Evolutionary conservation across 2,329 filamentous ascomycete genomes (phyloP), one percentile per base, ranked within the genome.

Genomic region (Aureobasidium sp.): DNA sequence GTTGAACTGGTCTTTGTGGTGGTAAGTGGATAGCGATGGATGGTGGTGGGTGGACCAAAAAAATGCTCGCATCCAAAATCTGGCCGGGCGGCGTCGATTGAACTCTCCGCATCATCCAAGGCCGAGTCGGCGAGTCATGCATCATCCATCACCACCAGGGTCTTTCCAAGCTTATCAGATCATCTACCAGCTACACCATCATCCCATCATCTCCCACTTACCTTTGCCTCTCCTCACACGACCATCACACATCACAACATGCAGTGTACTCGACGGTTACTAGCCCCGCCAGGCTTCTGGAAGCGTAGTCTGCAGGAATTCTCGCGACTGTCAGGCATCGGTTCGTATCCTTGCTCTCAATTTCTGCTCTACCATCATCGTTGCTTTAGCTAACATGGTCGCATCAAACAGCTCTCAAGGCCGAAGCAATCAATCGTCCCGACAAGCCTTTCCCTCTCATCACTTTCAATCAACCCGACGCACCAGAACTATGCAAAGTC

Each of bases 371-470:
- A 64, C 27, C 65, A 73, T 21, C 67, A 62, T 63, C 64, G 25
- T 2, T 62, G 37, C 61, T 27, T 37, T 14, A 30, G 27, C 48
- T 55, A 16, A 61, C 48, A 32, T 39, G n/a, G 2, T 34, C 6
- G 30, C 11, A 8, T 58, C 25, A 49, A 63, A 57, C 70, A 91
- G 89, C 84, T 41, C 73, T 89, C 66, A 88, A 82, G 58, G 79
- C 88, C 67, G 88, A 92, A 74, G 86, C 82, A 54, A 79, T 91
- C 68, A 85, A 84, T 66, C 81, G 81, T 30, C 83, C 88, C 29
- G 80, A 79, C 1, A 83, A 82, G 29, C 86, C 89, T 1, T 84
- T 83, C 63, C 77, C 81, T 7, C 80, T 94, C 37, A 82, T 87
- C 69, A 77, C 79, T 66, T 93, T 93, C 75, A 77, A 81, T 47